Percentiles rank a stretch among this genome's conserved stretches.
Conservation (phyloP, 2,329 filamentous ascomycete genomes). For the Grosmannia serpens region DNA sequence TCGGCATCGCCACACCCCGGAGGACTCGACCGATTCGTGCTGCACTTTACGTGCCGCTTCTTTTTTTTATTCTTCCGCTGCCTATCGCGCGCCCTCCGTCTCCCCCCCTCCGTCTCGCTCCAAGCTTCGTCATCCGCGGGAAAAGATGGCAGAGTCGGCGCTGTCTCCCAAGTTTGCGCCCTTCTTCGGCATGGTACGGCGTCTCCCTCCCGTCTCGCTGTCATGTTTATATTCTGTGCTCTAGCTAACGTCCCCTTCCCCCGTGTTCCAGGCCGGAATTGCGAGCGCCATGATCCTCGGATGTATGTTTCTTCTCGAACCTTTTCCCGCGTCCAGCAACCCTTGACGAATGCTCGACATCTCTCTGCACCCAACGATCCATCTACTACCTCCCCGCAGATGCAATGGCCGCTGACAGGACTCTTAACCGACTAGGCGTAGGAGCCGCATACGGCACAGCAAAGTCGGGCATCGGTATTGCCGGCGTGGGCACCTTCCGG, state of each 20-base stretch:
- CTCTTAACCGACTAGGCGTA: slow-evolving; percentile 27
- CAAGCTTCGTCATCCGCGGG: neutral
- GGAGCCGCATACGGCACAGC: slow-evolving; percentile 81
- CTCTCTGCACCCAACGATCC: slow-evolving; percentile 6
- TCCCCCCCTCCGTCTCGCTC: neutral
- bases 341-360: slow-evolving; percentile 5
- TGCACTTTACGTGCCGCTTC: neutral
- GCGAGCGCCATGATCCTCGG: slow-evolving; percentile 75
- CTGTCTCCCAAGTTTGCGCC: slow-evolving; percentile 71
- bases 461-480: slow-evolving; percentile 80
- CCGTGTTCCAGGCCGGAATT: slow-evolving; percentile 52
- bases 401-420: neutral
- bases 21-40: neutral
- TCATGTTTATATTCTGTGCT: neutral
- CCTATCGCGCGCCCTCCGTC: neutral
- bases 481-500: slow-evolving; percentile 73
- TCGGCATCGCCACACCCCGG: neutral
- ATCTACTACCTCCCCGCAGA: slow-evolving; percentile 1
- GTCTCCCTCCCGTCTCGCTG: neutral
- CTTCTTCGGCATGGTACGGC: slow-evolving; percentile 75
- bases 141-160: slow-evolving; percentile 38
- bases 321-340: neutral
- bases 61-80: neutral
- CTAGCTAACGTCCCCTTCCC: neutral
- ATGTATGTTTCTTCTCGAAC: slow-evolving; percentile 41